Evolutionary conservation across 2,329 filamentous ascomycete genomes (phyloP), one percentile per base, ranked within the genome.

Genomic region (Diaporthe citri): DNA sequence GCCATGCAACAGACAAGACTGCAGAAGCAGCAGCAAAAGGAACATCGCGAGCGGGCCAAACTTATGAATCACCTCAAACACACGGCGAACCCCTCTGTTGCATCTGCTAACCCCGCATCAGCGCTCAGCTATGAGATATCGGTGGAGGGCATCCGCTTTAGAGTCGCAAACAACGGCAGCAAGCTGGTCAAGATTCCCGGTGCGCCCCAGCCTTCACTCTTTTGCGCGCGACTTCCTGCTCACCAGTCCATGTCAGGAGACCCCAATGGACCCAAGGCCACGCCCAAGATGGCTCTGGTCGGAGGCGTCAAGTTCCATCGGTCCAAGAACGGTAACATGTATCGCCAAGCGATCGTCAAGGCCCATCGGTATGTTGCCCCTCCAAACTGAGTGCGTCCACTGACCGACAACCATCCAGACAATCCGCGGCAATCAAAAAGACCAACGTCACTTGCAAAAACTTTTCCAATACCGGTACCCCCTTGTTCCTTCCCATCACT

Each of bases 311-410:
- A 90, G 77, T 98, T 97, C 82, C 89, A 95, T 80, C 91, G 95
- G 78, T 97, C 94, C 83, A 97, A 96, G 82, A 93, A 93, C 79
- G 95, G 95, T 76, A 98, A 97, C 79, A 89, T 98, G 36, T 93
- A 96, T 80, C 93, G 95, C 73, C 90, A 93, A 80, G 92, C 93
- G 77, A 88, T 95, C 73, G 90, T 96, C 75, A 92, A 93, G 82
- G 92, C 92, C 77, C 93, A 94, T 83, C 92, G 91, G 94, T 96
- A 91, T 85, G 92, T 88, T 69, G 41, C 74, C 73, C 78, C 75
- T 71, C 62, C 75, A 51, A 31, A 10, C 64, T 69, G 34, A 74
- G 73, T 74, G 76, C 79, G 81, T 64, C 78, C 78, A 80, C 88
- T 90, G 77, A 83, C 80, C 72, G 60, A 81, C 86, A 82, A 77